phyloP scores from a whole-genome alignment of 768 basidiomycete species.

The Termitomyces sp. region DNA sequence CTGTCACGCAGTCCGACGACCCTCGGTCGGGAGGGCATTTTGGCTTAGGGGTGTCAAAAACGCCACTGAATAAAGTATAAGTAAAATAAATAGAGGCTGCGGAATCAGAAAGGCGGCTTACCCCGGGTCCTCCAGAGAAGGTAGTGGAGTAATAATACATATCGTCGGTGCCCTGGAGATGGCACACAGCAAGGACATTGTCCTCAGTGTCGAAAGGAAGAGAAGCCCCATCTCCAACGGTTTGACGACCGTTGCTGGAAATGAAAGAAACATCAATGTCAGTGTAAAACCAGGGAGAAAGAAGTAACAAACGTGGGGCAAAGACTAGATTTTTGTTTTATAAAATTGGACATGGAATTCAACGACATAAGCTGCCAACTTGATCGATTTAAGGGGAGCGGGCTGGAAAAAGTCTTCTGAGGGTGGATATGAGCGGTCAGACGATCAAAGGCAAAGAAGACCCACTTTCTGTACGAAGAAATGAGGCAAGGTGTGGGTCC shows the following conservation, averaged over 20 bases:
- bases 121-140: conserved; percentile 92
- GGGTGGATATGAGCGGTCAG: not conserved
- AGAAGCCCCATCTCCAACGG: conserved; percentile 97
- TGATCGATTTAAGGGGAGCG: conserved; percentile 40
- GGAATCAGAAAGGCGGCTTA: conserved; percentile 29
- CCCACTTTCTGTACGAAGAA: conserved; percentile 9
- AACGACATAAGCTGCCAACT: conserved; percentile 88
- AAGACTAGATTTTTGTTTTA: conserved; percentile 85
- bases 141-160: conserved; percentile 92
- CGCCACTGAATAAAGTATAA: conserved; percentile 62
- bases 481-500: conserved; percentile 10
- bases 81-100: not conserved
- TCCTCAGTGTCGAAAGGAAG: conserved; percentile 72
- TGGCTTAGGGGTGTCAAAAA: conserved; percentile 85
- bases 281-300: not conserved
- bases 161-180: conserved; percentile 73
- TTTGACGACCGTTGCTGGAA: conserved; percentile 87
- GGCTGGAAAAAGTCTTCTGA: conserved; percentile 14
- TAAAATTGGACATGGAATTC: conserved; percentile 65
- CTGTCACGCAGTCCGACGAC: conserved; percentile 96
- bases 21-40: conserved; percentile 97
- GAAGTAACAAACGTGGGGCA: conserved; percentile 75
- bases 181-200: conserved; percentile 84
- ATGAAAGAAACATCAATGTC: conserved; percentile 10
- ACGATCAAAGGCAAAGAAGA: not conserved